Conservation (phyloP, 2,329 filamentous ascomycete genomes). For the Furcasterigmium furcatum region DNA sequence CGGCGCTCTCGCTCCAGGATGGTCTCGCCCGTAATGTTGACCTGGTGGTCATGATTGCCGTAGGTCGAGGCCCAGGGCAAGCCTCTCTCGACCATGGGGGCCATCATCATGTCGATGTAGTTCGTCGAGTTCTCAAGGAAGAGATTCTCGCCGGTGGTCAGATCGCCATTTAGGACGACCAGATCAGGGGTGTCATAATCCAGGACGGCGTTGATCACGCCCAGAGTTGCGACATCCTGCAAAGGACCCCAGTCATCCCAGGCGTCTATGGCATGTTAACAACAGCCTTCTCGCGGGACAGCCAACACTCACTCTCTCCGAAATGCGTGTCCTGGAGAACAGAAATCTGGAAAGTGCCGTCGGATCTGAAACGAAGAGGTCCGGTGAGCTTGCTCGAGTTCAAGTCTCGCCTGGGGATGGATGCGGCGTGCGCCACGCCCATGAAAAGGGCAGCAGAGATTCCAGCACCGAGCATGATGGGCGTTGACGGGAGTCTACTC, state of each 20-base stretch:
- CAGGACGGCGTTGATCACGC: conserved; percentile 30
- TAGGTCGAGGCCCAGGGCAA: conserved; percentile 55
- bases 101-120: conserved; percentile 46
- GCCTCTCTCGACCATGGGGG: conserved; percentile 39
- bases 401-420: no score
- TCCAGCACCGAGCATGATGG: no score
- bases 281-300: background rate
- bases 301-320: conserved; percentile 11
- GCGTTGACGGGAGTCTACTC: no score
- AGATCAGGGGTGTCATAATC: conserved; percentile 28
- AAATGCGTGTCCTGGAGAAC: conserved; percentile 15
- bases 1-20: conserved; percentile 34
- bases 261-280: conserved; percentile 5
- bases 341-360: conserved; percentile 13
- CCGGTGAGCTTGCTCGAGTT: background rate
- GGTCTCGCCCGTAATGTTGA: conserved; percentile 47
- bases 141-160: conserved; percentile 52
- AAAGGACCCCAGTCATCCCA: conserved; percentile 31
- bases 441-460: no score
- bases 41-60: conserved; percentile 57
- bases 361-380: background rate
- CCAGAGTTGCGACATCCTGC: conserved; percentile 29
- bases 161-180: conserved; percentile 54
- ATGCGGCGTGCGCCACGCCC: no score
- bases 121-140: conserved; percentile 35